Evolutionary conservation across 2,329 filamentous ascomycete species (phyloP).

Genomic region (Leptographium wingfieldii): DNA sequence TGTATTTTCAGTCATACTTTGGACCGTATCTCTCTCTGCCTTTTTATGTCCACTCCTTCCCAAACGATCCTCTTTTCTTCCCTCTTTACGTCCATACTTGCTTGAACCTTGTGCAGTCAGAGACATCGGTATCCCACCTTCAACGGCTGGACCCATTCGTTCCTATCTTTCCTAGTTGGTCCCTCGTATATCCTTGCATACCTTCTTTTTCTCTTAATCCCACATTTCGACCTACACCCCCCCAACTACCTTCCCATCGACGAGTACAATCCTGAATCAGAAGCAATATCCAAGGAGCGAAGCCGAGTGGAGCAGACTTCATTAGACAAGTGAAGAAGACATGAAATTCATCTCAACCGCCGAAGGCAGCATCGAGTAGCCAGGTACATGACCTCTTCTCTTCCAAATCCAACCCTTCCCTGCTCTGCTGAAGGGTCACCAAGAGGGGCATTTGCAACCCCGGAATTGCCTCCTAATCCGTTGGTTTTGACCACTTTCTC

Average conservation of each 20-base stretch:
- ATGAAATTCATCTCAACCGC: not conserved
- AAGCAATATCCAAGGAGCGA: conserved; percentile 6
- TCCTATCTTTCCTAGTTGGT: not conserved
- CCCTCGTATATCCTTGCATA: not conserved
- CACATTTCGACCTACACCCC: not conserved
- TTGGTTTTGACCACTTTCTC: not conserved
- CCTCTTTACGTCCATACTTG: not conserved
- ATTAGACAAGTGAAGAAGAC: conserved; percentile 2
- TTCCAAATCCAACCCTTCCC: not conserved
- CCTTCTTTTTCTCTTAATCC: not conserved
- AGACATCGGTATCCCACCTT: not conserved
- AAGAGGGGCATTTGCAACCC: not conserved
- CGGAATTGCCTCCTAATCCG: not conserved
- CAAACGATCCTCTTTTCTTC: not conserved
- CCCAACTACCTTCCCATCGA: not conserved
- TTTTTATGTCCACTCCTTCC: not conserved
- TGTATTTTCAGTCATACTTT: not conserved
- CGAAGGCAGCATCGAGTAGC: not conserved
- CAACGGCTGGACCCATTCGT: not conserved
- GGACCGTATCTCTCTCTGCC: no score
- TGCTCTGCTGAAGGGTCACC: not conserved
- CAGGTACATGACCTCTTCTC: not conserved
- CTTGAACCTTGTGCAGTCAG: not conserved
- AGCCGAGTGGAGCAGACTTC: conserved; percentile 5
- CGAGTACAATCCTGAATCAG: not conserved